A percentile compares a stretch with the other conserved stretches of the same genome.
phyloP scores from a whole-genome alignment of 2,329 filamentous ascomycete species.

The Cercospora citrullina region DNA sequence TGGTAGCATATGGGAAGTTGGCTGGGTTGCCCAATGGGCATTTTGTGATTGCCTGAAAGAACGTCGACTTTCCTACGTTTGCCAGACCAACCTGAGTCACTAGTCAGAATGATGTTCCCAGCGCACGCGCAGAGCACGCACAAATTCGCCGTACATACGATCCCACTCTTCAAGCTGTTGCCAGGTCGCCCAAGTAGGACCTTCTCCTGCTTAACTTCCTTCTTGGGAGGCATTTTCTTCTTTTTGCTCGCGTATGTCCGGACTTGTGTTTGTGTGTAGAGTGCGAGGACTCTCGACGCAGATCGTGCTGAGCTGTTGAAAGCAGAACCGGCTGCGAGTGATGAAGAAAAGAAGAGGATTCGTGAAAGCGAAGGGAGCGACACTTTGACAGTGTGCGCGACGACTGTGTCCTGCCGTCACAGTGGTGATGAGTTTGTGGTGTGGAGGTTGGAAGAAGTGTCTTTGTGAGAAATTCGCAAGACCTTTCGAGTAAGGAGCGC shows the following conservation, averaged over 20 bases:
- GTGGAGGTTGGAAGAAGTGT: background rate
- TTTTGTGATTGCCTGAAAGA: conserved; percentile 99
- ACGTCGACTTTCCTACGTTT: conserved; percentile 98
- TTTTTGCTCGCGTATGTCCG: conserved; percentile 54
- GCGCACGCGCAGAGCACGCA: conserved; percentile 37
- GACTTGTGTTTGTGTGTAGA: conserved; percentile 25
- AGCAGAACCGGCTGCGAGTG: conserved; percentile 41
- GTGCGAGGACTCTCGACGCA: conserved; percentile 23
- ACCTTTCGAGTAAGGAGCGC: conserved; percentile 3
- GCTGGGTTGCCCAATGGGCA: conserved; percentile 95
- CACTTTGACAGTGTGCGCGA: conserved; percentile 32
- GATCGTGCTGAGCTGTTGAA: conserved; percentile 24
- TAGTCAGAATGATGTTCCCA: conserved; percentile 45
- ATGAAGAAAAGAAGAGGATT: conserved; percentile 31
- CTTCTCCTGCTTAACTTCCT: conserved; percentile 88
- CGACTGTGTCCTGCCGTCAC: conserved; percentile 36
- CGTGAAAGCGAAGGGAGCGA: conserved; percentile 31
- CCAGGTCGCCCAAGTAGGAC: conserved; percentile 91
- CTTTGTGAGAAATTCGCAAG: conserved; percentile 7
- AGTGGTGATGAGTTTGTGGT: conserved; percentile 8
- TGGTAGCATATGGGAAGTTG: conserved; percentile 99
- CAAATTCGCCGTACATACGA: conserved; percentile 64
- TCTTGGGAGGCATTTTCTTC: conserved; percentile 94
- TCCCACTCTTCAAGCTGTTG: conserved; percentile 98
- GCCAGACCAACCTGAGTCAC: conserved; percentile 82